Evolutionary conservation across 331 rosid species (phyloP).

Genomic region (Malus hybrid): DNA sequence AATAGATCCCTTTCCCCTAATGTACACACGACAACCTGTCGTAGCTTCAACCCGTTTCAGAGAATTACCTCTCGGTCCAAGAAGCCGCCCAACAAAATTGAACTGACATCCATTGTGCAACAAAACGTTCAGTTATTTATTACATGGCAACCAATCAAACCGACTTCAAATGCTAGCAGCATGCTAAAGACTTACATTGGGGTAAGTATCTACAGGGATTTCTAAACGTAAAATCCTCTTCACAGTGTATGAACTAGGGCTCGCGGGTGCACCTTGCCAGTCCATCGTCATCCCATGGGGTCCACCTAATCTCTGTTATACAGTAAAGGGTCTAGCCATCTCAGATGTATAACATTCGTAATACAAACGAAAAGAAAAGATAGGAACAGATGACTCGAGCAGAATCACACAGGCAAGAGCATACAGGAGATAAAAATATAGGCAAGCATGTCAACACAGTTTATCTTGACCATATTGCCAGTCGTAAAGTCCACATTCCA

Average conservation of each 20-base stretch:
- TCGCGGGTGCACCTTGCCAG: conserved; percentile 98
- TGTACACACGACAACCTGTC: conserved; percentile 91
- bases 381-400: background rate
- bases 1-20: conserved; percentile 91
- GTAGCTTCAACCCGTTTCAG: conserved; percentile 94
- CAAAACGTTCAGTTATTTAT: conserved; percentile 16
- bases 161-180: conserved; percentile 4
- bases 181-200: conserved; percentile 53
- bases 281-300: conserved; percentile 93
- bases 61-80: conserved; percentile 94
- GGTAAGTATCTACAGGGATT: conserved; percentile 88
- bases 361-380: background rate
- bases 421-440: background rate
- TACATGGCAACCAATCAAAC: conserved; percentile 6
- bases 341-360: background rate
- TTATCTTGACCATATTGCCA: background rate
- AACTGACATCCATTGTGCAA: conserved; percentile 38
- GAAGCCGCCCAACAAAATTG: conserved; percentile 96
- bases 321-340: conserved; percentile 5
- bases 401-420: background rate
- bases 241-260: conserved; percentile 85
- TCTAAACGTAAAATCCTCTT: conserved; percentile 92
- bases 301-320: conserved; percentile 67
- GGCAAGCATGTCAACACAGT: background rate
- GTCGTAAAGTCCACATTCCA: background rate